These are phyloP conservation scores for Cudoniella acicularis DNA, from an alignment of 495 filamentous ascomycete genomes.

Conservation along the genomic window DNA sequence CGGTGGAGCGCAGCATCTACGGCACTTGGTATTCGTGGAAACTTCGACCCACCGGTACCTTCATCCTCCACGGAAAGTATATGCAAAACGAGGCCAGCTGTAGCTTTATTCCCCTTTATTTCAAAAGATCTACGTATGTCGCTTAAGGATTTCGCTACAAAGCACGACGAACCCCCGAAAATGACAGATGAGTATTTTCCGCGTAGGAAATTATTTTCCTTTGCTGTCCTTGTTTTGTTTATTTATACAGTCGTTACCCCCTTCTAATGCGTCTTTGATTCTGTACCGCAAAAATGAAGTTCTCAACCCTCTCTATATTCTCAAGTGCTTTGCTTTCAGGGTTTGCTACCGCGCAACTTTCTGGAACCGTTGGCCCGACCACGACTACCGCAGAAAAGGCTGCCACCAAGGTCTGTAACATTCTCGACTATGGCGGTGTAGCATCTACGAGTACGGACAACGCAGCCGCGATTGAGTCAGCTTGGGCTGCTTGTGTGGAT, in stretches of 20 bases:
- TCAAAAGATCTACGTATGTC: not conserved
- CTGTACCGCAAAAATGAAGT: slow-evolving; percentile 2
- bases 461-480: slow-evolving; percentile 40
- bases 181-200: not conserved
- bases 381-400: slow-evolving; percentile 31
- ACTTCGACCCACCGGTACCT: not conserved
- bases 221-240: not conserved
- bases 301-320: not conserved
- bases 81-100: not conserved
- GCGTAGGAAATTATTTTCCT: not conserved
- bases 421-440: slow-evolving; percentile 45
- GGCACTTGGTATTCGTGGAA: not conserved
- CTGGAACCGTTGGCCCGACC: slow-evolving; percentile 40
- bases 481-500: slow-evolving; percentile 42
- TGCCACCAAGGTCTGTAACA: slow-evolving; percentile 34
- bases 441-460: slow-evolving; percentile 45
- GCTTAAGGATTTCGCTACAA: too few relatives aligned
- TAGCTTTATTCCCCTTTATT: not conserved
- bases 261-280: not conserved
- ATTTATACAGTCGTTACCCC: not conserved
- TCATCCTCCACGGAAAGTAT: not conserved
- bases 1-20: not conserved
- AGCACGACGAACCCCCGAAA: too few relatives aligned
- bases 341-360: slow-evolving; percentile 33
- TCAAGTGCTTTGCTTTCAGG: slow-evolving; percentile 2